Evolutionary conservation across 1,139 yeast genomes (phyloP), one percentile per base, ranked within the genome.

Genomic region (Pneumocystis wakefieldiae): DNA sequence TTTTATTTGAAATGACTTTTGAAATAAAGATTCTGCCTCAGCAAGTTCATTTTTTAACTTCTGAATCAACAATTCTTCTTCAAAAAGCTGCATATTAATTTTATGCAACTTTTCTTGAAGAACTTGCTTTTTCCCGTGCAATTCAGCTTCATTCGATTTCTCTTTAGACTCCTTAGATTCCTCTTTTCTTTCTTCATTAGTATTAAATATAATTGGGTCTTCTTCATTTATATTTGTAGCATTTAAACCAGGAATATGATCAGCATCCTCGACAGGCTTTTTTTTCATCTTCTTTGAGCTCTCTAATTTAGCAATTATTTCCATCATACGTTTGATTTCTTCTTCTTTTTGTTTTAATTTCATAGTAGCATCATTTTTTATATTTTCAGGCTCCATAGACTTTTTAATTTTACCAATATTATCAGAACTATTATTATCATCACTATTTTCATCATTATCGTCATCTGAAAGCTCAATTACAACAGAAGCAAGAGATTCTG

Each of bases 331-430:
- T 35, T 61, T 37, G 19, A 62, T 62, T 35, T 60, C 64, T 24
- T 61, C 64, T 61, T 62, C 64, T 60, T 59, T 62, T 39, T 36
- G 53, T 28, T 37, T 36, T 10, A 62, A 61, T 42, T 62, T 39
- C 6, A 12, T 12, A 38, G 19, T 53, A 32, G 48, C 61, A 29
- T 32, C 39, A 4, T n/a, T 60, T 32, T 59, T 19, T 8, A 24
- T 29, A 57, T 59, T 24, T 24, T 38, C 38, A 3, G 32, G 5
- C 15, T 36, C 15, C 1, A 35, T n/a, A 24, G 19, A 1, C 29
- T 48, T 29, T 42, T 41, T 37, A 3, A 36, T 8, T 10, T 57
- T 57, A 19, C 29, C 14, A 57, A 10, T 12, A 37, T 14, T 39
- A 37, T 17, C 24, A 7, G 8, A 32, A 35, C 29, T 15, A 6